Conservation (phyloP, 2,329 filamentous ascomycete species). For the Endoconidiophora polonica region DNA sequence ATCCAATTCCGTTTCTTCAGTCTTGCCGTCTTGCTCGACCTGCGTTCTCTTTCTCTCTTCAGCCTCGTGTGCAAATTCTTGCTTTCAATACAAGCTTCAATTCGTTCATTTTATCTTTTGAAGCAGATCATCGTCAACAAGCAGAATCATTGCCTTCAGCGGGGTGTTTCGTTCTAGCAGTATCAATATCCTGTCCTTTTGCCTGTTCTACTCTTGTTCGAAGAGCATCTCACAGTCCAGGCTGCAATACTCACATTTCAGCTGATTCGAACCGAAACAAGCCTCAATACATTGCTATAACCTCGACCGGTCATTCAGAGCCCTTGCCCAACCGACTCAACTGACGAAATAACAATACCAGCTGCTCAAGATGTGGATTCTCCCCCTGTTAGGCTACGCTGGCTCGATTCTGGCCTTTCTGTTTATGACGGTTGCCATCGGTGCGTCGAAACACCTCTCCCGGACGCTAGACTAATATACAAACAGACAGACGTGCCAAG, state of each 20-base stretch:
- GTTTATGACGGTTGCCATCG: slow-evolving; percentile 88
- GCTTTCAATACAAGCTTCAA: neutral
- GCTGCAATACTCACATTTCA: neutral
- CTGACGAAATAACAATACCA: neutral
- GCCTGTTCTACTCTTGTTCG: neutral
- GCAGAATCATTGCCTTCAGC: too few species aligned
- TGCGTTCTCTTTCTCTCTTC: neutral
- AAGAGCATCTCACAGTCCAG: neutral
- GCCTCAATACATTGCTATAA: neutral
- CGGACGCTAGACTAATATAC: neutral
- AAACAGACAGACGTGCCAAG: too few species aligned
- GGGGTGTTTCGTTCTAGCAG: neutral
- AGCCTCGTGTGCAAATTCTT: neutral
- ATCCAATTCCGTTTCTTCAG: neutral
- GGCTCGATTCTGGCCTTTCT: slow-evolving; percentile 79
- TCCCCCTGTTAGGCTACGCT: slow-evolving; percentile 78
- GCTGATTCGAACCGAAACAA: neutral
- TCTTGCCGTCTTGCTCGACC: neutral
- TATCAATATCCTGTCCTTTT: too few species aligned
- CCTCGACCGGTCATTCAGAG: neutral
- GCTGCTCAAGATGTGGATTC: slow-evolving; percentile 67
- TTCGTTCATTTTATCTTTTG: too few species aligned
- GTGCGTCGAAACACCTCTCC: slow-evolving; percentile 27
- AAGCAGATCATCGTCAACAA: too few species aligned
- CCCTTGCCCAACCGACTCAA: neutral